phyloP scores from a whole-genome alignment of 179 eudicot genomes.

The Pouteria campechiana region DNA sequence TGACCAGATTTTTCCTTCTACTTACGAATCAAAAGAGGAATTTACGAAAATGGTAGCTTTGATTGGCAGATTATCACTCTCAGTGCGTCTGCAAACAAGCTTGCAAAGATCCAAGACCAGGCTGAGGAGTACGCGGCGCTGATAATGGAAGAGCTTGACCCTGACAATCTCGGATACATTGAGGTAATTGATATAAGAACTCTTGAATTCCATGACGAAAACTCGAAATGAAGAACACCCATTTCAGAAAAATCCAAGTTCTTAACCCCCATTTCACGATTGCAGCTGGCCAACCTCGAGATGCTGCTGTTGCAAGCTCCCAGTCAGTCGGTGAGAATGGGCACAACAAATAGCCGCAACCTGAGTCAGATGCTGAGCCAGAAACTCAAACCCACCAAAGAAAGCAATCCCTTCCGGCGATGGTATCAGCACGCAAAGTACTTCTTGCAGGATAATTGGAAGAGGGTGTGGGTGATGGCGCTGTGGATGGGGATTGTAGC shows the following conservation, averaged over 20 bases:
- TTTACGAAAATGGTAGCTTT: no score
- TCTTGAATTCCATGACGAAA: no score
- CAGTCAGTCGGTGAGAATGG: conserved; percentile 15
- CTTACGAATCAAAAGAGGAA: no score
- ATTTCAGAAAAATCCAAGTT: no score
- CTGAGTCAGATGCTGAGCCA: conserved; percentile 47
- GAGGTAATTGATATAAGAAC: conserved; percentile 21
- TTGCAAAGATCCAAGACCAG: conserved; percentile 40
- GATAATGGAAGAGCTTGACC: conserved; percentile 68
- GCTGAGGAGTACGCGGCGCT: conserved; percentile 56
- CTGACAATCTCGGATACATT: conserved; percentile 38
- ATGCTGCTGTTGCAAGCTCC: conserved; percentile 44
- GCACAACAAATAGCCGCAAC: conserved; percentile 29
- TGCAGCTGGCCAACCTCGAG: conserved; percentile 48
- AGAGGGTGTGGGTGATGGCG: conserved; percentile 38
- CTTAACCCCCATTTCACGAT: no score
- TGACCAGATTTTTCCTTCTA: no score
- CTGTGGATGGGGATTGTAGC: conserved; percentile 35
- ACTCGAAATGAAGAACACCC: no score
- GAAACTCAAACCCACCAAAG: conserved; percentile 27
- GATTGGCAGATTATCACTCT: conserved; percentile 36
- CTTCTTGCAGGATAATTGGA: conserved; percentile 38
- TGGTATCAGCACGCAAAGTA: conserved; percentile 15
- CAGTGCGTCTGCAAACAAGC: conserved; percentile 59
- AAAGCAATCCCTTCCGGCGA: conserved; percentile 13